Evolutionary conservation across 441 rosid species (phyloP), one percentile per base, ranked within the genome.

Genomic region (Erodium moschatum): DNA sequence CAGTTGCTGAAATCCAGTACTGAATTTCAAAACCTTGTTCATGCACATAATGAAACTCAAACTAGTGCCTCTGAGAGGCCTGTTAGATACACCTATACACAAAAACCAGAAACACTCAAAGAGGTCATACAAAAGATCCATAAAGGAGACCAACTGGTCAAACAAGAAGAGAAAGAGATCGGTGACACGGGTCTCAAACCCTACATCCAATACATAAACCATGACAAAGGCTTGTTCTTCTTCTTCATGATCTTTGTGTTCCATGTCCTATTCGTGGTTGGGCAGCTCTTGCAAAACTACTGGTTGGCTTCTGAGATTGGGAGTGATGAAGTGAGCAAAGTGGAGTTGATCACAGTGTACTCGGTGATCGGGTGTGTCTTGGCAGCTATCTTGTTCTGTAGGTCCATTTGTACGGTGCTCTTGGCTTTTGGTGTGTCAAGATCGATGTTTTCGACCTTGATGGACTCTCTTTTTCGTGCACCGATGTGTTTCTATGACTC

Each of bases 401-500:
- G 85, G 67, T 74, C 78, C 2, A 15, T 58, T 19, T 40, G 11
- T 11, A 0, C 72, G 48, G 85, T 73, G 33, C 10, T 35, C 15
- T 44, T 81, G 19, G 83, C 87, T 8, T 66, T 69, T 42, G 71
- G 72, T 0, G 78, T 83, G 27, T 79, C 88, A 1, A 68, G 75
- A 18, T 79, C 85, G 7, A 71, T 82, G 0, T 85, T 80, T 56
- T 73, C 73, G 13, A 62, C 70, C 11, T 44, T 84, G 58, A 20
- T 77, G 58, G 67, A 67, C 44, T 78, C 86, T 69, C 80, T 84
- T 50, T 85, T 84, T 58, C 74, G 68, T 3, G 90, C 88, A 5
- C 87, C 92, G 11, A 83, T 83, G 77, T 78, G 85, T 7, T 87
- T 85, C 50, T 80, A 76, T 29, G 89, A 87, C 70, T 82, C 89